phyloP scores from a whole-genome alignment of 495 filamentous ascomycete genomes.

The Aspergillus steynii region DNA sequence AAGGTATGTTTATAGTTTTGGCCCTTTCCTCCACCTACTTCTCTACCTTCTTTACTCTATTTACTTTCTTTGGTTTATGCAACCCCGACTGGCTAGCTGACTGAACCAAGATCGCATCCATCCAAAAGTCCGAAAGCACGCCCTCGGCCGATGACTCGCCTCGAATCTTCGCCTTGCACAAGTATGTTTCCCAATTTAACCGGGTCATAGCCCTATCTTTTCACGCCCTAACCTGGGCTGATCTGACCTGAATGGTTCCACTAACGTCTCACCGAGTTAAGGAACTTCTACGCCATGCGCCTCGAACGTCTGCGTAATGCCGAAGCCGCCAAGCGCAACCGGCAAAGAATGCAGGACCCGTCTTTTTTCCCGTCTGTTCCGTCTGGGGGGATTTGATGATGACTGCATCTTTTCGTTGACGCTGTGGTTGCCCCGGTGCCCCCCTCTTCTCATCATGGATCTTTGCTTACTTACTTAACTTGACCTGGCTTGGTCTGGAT shows the following conservation, averaged over 20 bases:
- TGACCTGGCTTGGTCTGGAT: too few relatives aligned
- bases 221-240: not conserved
- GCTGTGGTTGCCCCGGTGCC: too few relatives aligned
- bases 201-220: not conserved
- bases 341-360: constrained; percentile 77
- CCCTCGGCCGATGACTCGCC: constrained; percentile 51
- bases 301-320: constrained; percentile 74
- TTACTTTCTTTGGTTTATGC: not conserved
- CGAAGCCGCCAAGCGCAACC: constrained; percentile 79
- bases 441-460: too few relatives aligned
- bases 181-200: constrained; percentile 49
- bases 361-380: constrained; percentile 83
- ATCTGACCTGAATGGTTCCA: constrained; percentile 17
- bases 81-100: not conserved
- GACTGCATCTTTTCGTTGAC: too few relatives aligned
- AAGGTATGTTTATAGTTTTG: constrained; percentile 35
- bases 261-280: constrained; percentile 30
- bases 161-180: constrained; percentile 82
- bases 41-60: not conserved
- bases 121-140: constrained; percentile 34
- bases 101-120: constrained; percentile 36
- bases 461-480: too few relatives aligned
- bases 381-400: constrained; percentile 54
- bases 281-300: constrained; percentile 84
- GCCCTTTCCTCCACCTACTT: not conserved